Evolutionary conservation across 805 yeast species (phyloP).

Genomic region (Debaryomyces maramus): DNA sequence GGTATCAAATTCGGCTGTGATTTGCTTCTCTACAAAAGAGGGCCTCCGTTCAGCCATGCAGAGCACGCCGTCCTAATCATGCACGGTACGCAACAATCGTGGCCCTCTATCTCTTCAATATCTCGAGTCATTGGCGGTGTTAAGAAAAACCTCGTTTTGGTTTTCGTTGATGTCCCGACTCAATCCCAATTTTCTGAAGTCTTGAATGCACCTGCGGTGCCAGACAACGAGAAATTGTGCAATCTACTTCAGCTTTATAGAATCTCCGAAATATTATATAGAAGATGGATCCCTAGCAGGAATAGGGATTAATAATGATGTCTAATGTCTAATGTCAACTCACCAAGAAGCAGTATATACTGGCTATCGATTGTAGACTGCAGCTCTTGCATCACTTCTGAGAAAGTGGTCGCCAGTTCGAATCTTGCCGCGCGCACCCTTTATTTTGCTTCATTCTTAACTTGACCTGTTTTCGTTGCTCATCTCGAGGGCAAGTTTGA

Average conservation of each 20-base stretch:
- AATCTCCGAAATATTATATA: constrained; percentile 66
- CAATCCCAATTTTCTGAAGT: constrained; percentile 27
- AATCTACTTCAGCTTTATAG: constrained; percentile 44
- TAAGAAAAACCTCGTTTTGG: constrained; percentile 69
- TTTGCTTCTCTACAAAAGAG: constrained; percentile 76
- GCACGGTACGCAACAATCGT: constrained; percentile 46
- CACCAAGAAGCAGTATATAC: no score
- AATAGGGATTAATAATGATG: constrained; percentile 81
- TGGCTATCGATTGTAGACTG: no score
- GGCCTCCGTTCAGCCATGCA: constrained; percentile 96
- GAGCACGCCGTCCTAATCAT: constrained; percentile 69
- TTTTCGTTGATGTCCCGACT: constrained; percentile 60
- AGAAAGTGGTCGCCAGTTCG: constrained; percentile 20
- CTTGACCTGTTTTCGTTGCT: not conserved
- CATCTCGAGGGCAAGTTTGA: not conserved
- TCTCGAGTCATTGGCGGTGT: constrained; percentile 88
- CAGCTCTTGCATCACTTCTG: constrained; percentile 20
- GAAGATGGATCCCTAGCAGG: constrained; percentile 83
- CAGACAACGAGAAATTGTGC: constrained; percentile 8
- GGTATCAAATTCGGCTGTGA: constrained; percentile 95
- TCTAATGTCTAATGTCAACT: no score
- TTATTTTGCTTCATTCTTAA: constrained; percentile 4
- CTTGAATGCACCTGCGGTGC: constrained; percentile 13
- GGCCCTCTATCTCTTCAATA: constrained; percentile 60
- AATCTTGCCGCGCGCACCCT: constrained; percentile 17